A percentile compares a stretch with the other conserved stretches of the same genome.
Evolutionary conservation across 139 green algal species (phyloP).

Genomic region (Chlamydomonas sp.): DNA sequence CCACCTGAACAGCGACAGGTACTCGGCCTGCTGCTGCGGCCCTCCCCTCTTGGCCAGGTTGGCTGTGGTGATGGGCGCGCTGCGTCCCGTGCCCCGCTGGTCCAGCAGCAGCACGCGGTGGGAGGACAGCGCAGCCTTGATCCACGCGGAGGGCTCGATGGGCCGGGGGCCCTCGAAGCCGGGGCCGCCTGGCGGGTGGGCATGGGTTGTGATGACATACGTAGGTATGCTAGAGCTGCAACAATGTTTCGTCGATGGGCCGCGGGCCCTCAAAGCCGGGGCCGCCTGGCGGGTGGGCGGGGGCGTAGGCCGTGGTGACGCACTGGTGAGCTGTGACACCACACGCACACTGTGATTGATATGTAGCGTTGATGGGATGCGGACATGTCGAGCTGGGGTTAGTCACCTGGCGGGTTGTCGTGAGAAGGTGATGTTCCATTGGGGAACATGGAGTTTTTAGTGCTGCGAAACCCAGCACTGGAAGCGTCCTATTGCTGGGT

Average conservation of each 20-base stretch:
- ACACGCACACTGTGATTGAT: too few species aligned
- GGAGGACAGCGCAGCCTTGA: slow-evolving; percentile 75
- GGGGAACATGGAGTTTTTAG: too few species aligned
- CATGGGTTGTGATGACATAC: not conserved
- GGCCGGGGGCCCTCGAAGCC: slow-evolving; percentile 84
- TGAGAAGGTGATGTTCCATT: too few species aligned
- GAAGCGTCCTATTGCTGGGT: too few species aligned
- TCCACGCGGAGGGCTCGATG: slow-evolving; percentile 80
- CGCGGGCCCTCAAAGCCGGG: slow-evolving; percentile 80
- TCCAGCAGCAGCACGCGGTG: slow-evolving; percentile 92
- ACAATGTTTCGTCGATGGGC: slow-evolving; percentile 62
- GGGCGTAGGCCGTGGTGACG: not conserved
- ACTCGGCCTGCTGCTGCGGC: slow-evolving; percentile 66
- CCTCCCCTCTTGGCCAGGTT: slow-evolving; percentile 64
- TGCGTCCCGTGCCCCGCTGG: slow-evolving; percentile 72
- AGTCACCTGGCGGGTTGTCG: too few species aligned
- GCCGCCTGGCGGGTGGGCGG: not conserved
- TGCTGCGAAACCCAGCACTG: too few species aligned
- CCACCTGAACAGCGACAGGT: slow-evolving; percentile 67
- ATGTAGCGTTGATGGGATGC: too few species aligned
- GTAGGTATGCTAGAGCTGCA: not conserved
- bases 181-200: slow-evolving; percentile 74
- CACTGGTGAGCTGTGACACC: not conserved
- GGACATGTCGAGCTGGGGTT: too few species aligned
- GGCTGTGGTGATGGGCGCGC: slow-evolving; percentile 69